A percentile compares a stretch with the other conserved stretches of the same genome.
Conservation (phyloP, 495 filamentous ascomycete genomes). For the Diplogelasinospora grovesii region DNA sequence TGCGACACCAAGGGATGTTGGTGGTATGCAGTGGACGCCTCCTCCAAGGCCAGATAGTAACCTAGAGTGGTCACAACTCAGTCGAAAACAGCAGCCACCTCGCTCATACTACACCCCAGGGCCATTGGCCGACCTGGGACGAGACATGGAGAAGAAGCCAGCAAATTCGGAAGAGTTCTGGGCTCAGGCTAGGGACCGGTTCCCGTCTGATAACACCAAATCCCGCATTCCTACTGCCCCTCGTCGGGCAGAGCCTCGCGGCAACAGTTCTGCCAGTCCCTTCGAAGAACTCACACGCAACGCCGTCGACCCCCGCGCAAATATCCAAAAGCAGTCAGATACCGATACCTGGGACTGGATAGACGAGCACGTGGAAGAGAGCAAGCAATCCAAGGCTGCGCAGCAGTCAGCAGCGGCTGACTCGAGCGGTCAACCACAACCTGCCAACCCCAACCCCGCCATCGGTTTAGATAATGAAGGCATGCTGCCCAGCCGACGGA, state of each 20-base stretch:
- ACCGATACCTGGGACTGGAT: conserved; percentile 1
- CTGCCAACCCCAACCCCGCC: background rate
- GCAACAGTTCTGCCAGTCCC: background rate
- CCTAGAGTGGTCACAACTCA: no score
- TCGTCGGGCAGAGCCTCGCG: background rate
- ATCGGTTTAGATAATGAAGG: background rate
- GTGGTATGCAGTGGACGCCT: no score
- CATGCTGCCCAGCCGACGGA: background rate
- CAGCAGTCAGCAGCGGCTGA: no score
- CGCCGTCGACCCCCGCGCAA: background rate
- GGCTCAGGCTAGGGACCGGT: conserved; percentile 3
- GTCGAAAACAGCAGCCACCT: no score
- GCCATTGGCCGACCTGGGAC: no score
- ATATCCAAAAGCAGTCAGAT: background rate
- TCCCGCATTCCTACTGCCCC: no score
- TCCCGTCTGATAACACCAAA: background rate
- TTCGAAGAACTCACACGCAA: no score
- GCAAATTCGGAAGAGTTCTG: conserved; percentile 3
- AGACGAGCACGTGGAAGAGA: background rate
- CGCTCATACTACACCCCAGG: background rate
- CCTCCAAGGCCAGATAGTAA: no score
- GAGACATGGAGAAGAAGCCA: no score
- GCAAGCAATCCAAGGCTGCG: no score
- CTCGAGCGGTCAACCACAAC: no score
- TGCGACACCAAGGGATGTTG: no score